phyloP scores from a whole-genome alignment of 2,329 filamentous ascomycete species.

The Pestalotiopsis sp. region DNA sequence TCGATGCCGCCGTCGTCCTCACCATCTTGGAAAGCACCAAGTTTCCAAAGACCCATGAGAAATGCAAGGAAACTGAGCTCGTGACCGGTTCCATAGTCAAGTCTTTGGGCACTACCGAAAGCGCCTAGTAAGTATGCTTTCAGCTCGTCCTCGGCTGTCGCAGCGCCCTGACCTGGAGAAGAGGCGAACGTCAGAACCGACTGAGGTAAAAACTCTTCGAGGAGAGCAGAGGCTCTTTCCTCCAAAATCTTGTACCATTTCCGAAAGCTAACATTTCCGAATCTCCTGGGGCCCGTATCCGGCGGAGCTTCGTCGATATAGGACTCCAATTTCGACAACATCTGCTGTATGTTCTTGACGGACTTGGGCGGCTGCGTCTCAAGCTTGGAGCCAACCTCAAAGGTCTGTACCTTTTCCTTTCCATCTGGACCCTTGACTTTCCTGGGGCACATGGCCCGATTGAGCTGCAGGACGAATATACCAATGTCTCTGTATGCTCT shows the following conservation, averaged over 20 bases:
- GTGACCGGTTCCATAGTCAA: slow-evolving; percentile 96
- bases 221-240: slow-evolving; percentile 56
- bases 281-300: slow-evolving; percentile 82
- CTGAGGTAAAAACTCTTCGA: slow-evolving; percentile 58
- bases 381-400: slow-evolving; percentile 44
- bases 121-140: slow-evolving; percentile 78
- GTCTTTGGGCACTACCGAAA: slow-evolving; percentile 84
- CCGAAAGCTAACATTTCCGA: slow-evolving; percentile 90
- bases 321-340: slow-evolving; percentile 66
- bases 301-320: slow-evolving; percentile 82
- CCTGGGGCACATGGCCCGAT: slow-evolving; percentile 80
- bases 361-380: slow-evolving; percentile 51
- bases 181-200: slow-evolving; percentile 31
- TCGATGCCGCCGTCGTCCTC: slow-evolving; percentile 61
- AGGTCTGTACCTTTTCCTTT: slow-evolving; percentile 48
- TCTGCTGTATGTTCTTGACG: slow-evolving; percentile 64
- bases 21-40: slow-evolving; percentile 74
- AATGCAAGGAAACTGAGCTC: slow-evolving; percentile 96
- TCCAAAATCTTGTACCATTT: slow-evolving; percentile 78
- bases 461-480: slow-evolving; percentile 87
- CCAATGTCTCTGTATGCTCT: slow-evolving; percentile 87
- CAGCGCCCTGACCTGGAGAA: slow-evolving; percentile 28
- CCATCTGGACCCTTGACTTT: slow-evolving; percentile 43
- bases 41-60: slow-evolving; percentile 86
- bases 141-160: slow-evolving; percentile 67